phyloP scores from a whole-genome alignment of 306 rosid species.

The Rosa persica region DNA sequence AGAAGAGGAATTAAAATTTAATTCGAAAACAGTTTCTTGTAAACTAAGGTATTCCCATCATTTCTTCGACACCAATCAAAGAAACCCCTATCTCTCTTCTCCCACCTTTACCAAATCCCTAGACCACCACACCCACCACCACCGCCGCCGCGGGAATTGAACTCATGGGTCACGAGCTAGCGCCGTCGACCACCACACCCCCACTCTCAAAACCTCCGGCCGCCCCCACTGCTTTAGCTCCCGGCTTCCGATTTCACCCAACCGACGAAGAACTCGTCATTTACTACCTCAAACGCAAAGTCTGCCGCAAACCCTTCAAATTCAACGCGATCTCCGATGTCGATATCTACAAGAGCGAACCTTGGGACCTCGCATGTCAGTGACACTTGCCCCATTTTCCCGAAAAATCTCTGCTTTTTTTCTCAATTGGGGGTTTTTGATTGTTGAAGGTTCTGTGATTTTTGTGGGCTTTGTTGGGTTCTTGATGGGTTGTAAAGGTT shows the following conservation, averaged over 20 bases:
- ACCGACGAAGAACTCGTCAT: constrained; percentile 96
- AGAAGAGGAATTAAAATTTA: constrained; percentile 5
- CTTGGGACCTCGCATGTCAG: constrained; percentile 93
- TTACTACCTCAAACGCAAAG: constrained; percentile 94
- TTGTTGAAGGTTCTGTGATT: neutral
- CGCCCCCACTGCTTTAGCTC: constrained; percentile 83
- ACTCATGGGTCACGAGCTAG: constrained; percentile 63
- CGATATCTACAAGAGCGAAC: constrained; percentile 92
- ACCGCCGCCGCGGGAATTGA: constrained; percentile 11
- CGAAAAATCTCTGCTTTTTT: neutral
- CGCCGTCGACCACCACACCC: neutral
- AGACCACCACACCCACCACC: neutral
- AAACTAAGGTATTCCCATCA: constrained; percentile 89
- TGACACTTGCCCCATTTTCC: neutral
- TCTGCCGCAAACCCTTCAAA: constrained; percentile 69
- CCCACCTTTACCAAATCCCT: constrained; percentile 4
- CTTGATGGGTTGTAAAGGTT: neutral
- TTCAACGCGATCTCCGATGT: constrained; percentile 93
- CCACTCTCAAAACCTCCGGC: constrained; percentile 37
- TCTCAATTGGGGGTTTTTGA: constrained; percentile 3
- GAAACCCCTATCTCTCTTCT: constrained; percentile 40
- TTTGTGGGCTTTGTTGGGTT: neutral
- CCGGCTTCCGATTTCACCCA: constrained; percentile 96
- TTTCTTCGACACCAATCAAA: constrained; percentile 97
- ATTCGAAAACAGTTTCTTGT: constrained; percentile 72